Evolutionary conservation across 2,329 filamentous ascomycete genomes (phyloP), one percentile per base, ranked within the genome.

Genomic region (Talaromyces sp.): DNA sequence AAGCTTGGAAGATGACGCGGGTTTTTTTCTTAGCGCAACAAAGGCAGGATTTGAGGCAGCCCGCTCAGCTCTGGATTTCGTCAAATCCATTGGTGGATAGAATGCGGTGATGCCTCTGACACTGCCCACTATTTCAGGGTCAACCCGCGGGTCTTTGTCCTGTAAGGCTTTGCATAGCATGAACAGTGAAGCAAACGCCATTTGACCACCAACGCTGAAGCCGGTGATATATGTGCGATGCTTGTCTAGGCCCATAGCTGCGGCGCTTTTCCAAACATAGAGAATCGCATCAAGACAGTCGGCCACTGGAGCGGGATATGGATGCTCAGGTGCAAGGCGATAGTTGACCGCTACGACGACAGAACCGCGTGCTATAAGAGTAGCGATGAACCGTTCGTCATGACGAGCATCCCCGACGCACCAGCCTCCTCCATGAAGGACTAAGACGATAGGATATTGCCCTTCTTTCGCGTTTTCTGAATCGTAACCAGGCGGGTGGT

Each of bases 341-440:
- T 54, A 62, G 14, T 62, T 24, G 19, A 62, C 41, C 1, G 16
- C 27, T 11, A 49, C 27, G 19, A 47, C 39, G 6, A 62, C 19
- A 16, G 19, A n/a, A 16, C 75, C 72, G n/a, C 77, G 50, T 9
- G 31, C 73, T 13, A 76, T 73, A 9, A 54, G 19, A 3, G 50
- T n/a, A 66, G 78, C 68, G 22, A 78, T 75, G 10, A 82, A 60
- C 24, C 72, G 71, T 66, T 81, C 80, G 66, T 81, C 78, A 0
- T 69, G 69, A 5, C 66, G 61, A 2, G 80, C 69, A 1, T 74
- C 75, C 4, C 79, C 78, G 68, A 81, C 80, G 9, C 80, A 78
- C 77, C 79, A 82, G 13, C 77, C 77, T 41, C 77, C 75, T 10
- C 77, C 77, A 62, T 79, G 76, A 66, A 78, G 77, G 59, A 78